Base-by-base conservation (phyloP, 75 land plant species). In the Cupressus sempervirens region DNA sequence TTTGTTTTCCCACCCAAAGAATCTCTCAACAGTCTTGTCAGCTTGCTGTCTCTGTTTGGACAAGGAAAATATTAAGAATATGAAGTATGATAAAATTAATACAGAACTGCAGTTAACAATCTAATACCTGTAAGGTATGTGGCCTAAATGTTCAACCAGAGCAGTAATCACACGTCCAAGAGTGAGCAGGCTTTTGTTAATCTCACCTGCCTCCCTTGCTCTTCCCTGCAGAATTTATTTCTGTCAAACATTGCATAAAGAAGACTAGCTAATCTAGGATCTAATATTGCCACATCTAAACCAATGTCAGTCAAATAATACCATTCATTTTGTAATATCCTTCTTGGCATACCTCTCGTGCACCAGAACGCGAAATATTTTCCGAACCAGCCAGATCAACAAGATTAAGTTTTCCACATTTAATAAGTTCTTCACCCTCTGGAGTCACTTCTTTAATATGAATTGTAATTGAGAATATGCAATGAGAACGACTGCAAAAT, bases 171-270 rank as follows among this genome's bases (percentile, higher is more conserved):
- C 99, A 75, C 98, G 98, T 50, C 99, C 99, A 65, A 97, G 94
- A 15, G 99, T 97, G 32, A 97, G 94, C 74, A 97, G 91, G 84
- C 99, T 97, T 83, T 97, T 97, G 76, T 97, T 97, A 88, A 97
- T 97, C 87, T 97, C 99, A 48, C 98, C 98, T 73, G 98, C 99
- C 93, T 96, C 99, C 85, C 99, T 93, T 84, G 99, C 99, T 76
- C 98, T 92, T 48, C 91, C 92, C 99, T 97, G 86, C 79, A 89
- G 38, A 73, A 53, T 77, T 77, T 46, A 75, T 48, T 45, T 68
- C 36, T 36, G 41, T 43, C 45, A 84, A 36, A n/a, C 20, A 46
- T 4, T 50, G 48, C 20, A 43, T 23, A 68, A 84, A 29, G 48
- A 45, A 7, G 23, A 68, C 35, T 54, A 48, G 14, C 76, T 30